Percentiles rank a stretch among this genome's conserved stretches.
These are phyloP conservation scores for Zymoseptoria passerinii DNA, from an alignment of 2,329 filamentous ascomycete genomes.

Conservation along the genomic window DNA sequence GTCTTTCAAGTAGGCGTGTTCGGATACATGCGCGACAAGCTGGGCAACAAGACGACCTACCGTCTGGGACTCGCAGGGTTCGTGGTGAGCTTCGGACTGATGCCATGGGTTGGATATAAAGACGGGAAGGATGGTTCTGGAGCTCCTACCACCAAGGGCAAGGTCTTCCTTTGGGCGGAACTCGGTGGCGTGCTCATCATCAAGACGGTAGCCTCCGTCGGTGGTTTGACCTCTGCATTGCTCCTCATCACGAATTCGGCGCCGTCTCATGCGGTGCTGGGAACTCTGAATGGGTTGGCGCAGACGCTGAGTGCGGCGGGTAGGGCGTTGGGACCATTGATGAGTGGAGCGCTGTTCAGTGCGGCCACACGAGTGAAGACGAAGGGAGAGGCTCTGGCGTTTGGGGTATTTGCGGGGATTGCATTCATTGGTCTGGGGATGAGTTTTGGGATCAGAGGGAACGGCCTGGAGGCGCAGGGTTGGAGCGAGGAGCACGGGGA, in stretches of 20 bases:
- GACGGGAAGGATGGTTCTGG: conserved; percentile 41
- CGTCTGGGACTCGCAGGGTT: conserved; percentile 70
- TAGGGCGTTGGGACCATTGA: conserved; percentile 76
- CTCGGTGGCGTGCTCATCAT: conserved; percentile 72
- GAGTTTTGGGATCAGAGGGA: conserved; percentile 67
- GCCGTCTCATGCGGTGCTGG: conserved; percentile 74
- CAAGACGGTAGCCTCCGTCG: conserved; percentile 85
- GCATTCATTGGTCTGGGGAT: conserved; percentile 71
- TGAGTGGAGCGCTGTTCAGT: conserved; percentile 80
- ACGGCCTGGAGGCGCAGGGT: conserved; percentile 50
- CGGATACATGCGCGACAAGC: conserved; percentile 63
- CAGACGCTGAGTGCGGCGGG: conserved; percentile 90
- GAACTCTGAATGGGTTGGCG: conserved; percentile 84
- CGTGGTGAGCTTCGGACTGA: conserved; percentile 71
- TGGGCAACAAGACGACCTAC: conserved; percentile 83
- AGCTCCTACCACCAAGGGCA: conserved; percentile 48
- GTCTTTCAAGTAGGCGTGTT: conserved; percentile 84
- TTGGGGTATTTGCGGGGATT: conserved; percentile 79
- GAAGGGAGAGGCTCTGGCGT: conserved; percentile 77
- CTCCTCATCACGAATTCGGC: conserved; percentile 89
- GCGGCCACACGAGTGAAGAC: conserved; percentile 62
- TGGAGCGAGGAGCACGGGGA: conserved; percentile 39
- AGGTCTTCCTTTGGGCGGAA: conserved; percentile 67
- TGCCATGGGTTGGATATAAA: conserved; percentile 82
- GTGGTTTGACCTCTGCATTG: conserved; percentile 81